phyloP scores from a whole-genome alignment of 441 rosid species.

The Populus hybrid region DNA sequence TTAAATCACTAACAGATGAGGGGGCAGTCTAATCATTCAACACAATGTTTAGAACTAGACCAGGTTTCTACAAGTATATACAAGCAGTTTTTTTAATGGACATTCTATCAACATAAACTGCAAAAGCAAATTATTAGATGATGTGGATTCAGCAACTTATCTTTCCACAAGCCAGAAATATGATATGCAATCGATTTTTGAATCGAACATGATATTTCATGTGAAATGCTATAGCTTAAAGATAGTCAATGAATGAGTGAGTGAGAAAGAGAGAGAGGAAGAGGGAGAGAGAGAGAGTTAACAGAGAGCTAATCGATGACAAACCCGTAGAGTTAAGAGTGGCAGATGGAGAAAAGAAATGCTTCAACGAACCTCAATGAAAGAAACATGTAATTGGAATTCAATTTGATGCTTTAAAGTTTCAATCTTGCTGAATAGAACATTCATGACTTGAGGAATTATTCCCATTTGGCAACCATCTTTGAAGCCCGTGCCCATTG shows the following conservation, averaged over 20 bases:
- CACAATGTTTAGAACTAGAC: neutral
- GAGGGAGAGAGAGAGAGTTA: neutral
- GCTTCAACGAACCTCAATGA: conserved; percentile 74
- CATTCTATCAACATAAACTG: neutral
- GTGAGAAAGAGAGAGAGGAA: neutral
- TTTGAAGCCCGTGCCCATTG: conserved; percentile 96
- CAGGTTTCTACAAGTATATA: neutral
- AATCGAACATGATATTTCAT: neutral
- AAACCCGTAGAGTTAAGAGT: neutral
- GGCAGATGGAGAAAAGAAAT: conserved; percentile 4
- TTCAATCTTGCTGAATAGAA: conserved; percentile 79
- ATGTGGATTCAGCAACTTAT: neutral
- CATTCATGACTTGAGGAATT: conserved; percentile 84
- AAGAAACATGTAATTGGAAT: conserved; percentile 89
- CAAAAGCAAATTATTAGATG: neutral
- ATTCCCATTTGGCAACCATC: conserved; percentile 77
- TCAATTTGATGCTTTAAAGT: conserved; percentile 65
- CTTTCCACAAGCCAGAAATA: neutral
- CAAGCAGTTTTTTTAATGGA: neutral
- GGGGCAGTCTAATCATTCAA: neutral
- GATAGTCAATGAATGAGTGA: neutral
- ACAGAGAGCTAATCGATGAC: neutral
- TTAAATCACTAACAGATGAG: neutral
- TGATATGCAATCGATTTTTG: neutral
- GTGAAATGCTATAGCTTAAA: neutral